Conservation (phyloP, 768 basidiomycete species). For the Amanita rimosa region DNA sequence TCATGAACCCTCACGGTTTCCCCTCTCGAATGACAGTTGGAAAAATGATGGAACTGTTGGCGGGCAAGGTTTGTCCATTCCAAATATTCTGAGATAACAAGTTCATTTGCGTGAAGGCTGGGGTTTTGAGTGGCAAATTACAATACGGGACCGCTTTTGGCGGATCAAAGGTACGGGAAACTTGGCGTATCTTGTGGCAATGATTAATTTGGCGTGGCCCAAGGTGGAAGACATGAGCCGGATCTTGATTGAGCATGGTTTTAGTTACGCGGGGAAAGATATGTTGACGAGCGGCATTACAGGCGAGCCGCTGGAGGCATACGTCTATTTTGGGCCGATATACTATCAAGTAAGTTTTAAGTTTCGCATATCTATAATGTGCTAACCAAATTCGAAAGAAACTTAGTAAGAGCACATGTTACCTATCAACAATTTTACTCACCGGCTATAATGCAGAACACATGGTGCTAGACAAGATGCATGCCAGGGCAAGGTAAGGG, state of each 20-base stretch:
- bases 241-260: constrained; percentile 89
- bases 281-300: constrained; percentile 98
- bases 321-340: constrained; percentile 97
- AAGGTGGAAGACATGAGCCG: constrained; percentile 97
- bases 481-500: constrained; percentile 84
- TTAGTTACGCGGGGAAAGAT: constrained; percentile 98
- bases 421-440: neutral
- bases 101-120: constrained; percentile 43
- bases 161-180: constrained; percentile 71
- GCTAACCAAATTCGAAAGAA: constrained; percentile 41
- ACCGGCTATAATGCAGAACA: constrained; percentile 44
- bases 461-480: constrained; percentile 99
- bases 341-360: constrained; percentile 73
- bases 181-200: neutral
- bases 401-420: constrained; percentile 58
- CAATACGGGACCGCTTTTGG: constrained; percentile 97
- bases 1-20: constrained; percentile 99
- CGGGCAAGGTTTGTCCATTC: constrained; percentile 65
- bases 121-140: constrained; percentile 79
- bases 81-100: constrained; percentile 1
- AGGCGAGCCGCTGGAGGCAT: constrained; percentile 91
- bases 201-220: neutral
- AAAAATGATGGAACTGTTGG: constrained; percentile 97
- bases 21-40: constrained; percentile 99
- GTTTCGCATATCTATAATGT: constrained; percentile 4